phyloP scores from a whole-genome alignment of 2,329 filamentous ascomycete species.

The Xylariaceae sp. region DNA sequence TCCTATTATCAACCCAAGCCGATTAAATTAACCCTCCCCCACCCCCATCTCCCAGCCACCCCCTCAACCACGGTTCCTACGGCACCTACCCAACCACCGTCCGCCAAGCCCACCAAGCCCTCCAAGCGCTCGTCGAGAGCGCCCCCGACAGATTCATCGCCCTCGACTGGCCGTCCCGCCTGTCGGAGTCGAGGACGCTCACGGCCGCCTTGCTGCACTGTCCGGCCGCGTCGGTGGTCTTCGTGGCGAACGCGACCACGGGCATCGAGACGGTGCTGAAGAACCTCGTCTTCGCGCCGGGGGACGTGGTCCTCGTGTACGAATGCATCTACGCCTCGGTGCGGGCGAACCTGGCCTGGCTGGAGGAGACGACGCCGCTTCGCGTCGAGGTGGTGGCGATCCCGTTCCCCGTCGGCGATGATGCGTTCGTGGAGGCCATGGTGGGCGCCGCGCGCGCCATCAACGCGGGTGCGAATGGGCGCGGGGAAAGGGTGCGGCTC shows the following conservation, averaged over 20 bases:
- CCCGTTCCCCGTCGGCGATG: slow-evolving; percentile 49
- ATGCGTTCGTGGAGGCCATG: slow-evolving; percentile 47
- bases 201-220: slow-evolving; percentile 20
- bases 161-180: slow-evolving; percentile 22
- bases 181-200: slow-evolving; percentile 18
- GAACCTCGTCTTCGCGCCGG: slow-evolving; percentile 47
- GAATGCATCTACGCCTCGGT: slow-evolving; percentile 58
- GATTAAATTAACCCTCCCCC: neutral
- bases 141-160: slow-evolving; percentile 30
- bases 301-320: slow-evolving; percentile 59
- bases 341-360: slow-evolving; percentile 51
- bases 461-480: slow-evolving; percentile 31
- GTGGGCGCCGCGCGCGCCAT: slow-evolving; percentile 39
- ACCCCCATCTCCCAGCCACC: slow-evolving; percentile 12
- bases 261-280: slow-evolving; percentile 58
- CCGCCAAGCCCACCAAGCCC: slow-evolving; percentile 18
- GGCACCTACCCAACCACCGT: slow-evolving; percentile 25
- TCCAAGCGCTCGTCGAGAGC: slow-evolving; percentile 24
- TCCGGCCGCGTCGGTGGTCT: slow-evolving; percentile 37
- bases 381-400: slow-evolving; percentile 42
- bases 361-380: slow-evolving; percentile 47
- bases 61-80: slow-evolving; percentile 31
- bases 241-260: slow-evolving; percentile 62
- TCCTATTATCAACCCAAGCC: neutral
- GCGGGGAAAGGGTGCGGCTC: slow-evolving; percentile 38